These are phyloP conservation scores for Hypoxylon perforatum DNA, from an alignment of 495 filamentous ascomycete genomes.

Conservation along the genomic window DNA sequence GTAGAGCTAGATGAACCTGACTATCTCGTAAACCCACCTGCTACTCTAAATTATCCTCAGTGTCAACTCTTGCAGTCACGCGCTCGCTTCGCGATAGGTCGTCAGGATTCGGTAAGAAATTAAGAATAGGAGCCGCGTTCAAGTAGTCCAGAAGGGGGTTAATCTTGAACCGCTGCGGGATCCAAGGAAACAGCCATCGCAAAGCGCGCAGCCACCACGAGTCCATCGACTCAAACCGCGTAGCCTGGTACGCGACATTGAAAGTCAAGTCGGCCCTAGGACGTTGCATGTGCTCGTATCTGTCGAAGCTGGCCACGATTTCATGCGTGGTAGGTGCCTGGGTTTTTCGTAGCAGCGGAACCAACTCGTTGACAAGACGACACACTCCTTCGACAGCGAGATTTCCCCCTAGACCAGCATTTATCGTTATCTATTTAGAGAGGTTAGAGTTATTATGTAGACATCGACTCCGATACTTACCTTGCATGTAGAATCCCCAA, in stretches of 20 bases:
- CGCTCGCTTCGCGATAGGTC: not conserved
- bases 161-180: not conserved
- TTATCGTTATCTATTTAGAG: constrained; percentile 33
- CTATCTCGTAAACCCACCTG: too few relatives aligned
- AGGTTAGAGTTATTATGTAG: not conserved
- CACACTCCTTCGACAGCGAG: constrained; percentile 38
- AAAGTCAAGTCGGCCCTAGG: constrained; percentile 26
- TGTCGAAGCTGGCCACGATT: constrained; percentile 18
- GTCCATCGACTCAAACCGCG: constrained; percentile 44
- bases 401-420: constrained; percentile 41
- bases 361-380: constrained; percentile 36
- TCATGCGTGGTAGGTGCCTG: constrained; percentile 24
- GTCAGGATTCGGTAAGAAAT: constrained; percentile 11
- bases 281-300: constrained; percentile 39
- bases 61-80: not conserved
- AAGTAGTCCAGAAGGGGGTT: constrained; percentile 2
- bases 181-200: constrained; percentile 22
- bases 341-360: constrained; percentile 16
- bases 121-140: not conserved
- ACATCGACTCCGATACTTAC: constrained; percentile 4
- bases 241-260: constrained; percentile 19
- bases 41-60: not conserved
- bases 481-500: constrained; percentile 40
- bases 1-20: too few relatives aligned
- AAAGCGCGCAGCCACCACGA: constrained; percentile 26